Evolutionary conservation across 2,329 filamentous ascomycete genomes (phyloP), one percentile per base, ranked within the genome.

Genomic region (Seiridium unicorne): DNA sequence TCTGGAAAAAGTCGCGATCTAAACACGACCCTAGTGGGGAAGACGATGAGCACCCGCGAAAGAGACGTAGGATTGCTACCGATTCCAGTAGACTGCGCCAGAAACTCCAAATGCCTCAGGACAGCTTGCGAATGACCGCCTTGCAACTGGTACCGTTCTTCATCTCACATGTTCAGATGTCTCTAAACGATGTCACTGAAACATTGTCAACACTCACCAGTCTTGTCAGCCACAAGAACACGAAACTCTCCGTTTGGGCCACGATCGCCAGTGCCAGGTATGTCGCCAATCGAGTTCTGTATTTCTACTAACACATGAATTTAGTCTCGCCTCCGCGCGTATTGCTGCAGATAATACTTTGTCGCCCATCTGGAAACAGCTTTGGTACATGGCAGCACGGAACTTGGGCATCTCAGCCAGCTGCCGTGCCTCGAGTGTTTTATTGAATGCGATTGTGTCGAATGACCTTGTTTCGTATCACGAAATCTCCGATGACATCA

Each of bases 251-350:
- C 6, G 91, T 88, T 0, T 99, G 95, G 95, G 89, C 92, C 18
- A 86, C 96, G 79, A 73, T 97, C 57, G 89, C 88, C n/a, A 86
- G 92, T 70, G 81, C 91, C 63, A 91, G 90, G 92, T 93, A 77
- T n/a, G 31, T 57, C 18, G 18, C 18, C 18, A 26, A 26, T 26
- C 18, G 18, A 26, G 18, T 26, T 26, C 1, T 26, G 13, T 42
- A 9, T 18, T 44, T 42, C 10, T 18, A 44, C 55, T 59, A 26
- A 59, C 31, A 3, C 40, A 35, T 13, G 18, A n/a, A 54, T 31
- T 5, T 63, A 84, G 81, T 65, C 80, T 83, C 66, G 77, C 81
- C 51, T 79, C 83, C 64, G 63, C 66, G 35, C 63, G 67, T 47
- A 40, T 44, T 9, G 75, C 83, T 26, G 73, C 69, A 26, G 72